phyloP scores from a whole-genome alignment of 495 filamentous ascomycete genomes.

The Amphirosellinia nigrospora region DNA sequence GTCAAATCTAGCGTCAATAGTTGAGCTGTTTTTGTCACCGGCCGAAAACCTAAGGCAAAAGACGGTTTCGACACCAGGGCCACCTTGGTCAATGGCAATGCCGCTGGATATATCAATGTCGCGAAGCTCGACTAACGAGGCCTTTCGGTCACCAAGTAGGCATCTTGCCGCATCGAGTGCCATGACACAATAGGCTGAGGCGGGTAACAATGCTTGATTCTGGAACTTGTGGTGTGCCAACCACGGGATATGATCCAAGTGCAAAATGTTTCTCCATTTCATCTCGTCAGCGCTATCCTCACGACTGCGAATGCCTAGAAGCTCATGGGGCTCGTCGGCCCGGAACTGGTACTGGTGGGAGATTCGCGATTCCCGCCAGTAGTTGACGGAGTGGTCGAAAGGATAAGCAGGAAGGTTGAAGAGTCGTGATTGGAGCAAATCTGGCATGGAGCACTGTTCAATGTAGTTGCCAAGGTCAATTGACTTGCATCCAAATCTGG shows the following conservation, averaged over 20 bases:
- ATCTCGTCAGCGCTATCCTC: conserved; percentile 50
- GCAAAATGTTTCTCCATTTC: conserved; percentile 56
- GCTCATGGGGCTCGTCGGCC: conserved; percentile 46
- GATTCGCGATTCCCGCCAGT: conserved; percentile 56
- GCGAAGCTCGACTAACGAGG: conserved; percentile 47
- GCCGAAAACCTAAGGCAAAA: conserved; percentile 44
- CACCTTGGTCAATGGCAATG: conserved; percentile 56
- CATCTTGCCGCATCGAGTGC: conserved; percentile 48
- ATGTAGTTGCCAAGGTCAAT: conserved; percentile 43
- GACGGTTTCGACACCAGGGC: conserved; percentile 51
- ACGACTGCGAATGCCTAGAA: conserved; percentile 53
- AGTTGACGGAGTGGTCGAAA: conserved; percentile 54
- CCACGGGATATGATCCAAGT: conserved; percentile 51
- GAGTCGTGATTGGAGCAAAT: conserved; percentile 35
- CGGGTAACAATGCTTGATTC: conserved; percentile 50
- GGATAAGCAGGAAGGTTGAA: conserved; percentile 49
- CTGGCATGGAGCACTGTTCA: conserved; percentile 39
- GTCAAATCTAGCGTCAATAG: conserved; percentile 46
- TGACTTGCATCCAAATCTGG: conserved; percentile 38
- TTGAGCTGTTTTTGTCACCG: not conserved
- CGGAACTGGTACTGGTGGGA: conserved; percentile 53
- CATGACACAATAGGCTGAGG: conserved; percentile 53
- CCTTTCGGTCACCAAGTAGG: conserved; percentile 34
- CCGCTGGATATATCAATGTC: conserved; percentile 53
- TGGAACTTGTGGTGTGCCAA: conserved; percentile 50